phyloP scores from a whole-genome alignment of 768 basidiomycete species.

The Glaciozyma martinii region DNA sequence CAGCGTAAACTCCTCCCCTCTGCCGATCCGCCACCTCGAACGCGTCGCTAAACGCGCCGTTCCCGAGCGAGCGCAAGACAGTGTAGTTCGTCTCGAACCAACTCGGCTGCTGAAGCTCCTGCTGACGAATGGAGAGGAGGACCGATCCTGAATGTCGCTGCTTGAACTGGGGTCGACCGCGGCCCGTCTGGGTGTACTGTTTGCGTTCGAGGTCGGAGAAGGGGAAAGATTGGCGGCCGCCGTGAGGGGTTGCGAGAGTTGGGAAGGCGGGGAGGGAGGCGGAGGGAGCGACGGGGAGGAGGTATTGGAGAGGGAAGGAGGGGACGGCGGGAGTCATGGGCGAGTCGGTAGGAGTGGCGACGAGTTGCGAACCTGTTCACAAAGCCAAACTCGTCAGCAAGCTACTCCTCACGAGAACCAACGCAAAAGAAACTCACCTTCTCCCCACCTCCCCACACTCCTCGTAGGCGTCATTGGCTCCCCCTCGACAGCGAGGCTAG shows the following conservation, averaged over 20 bases:
- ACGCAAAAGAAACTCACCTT: slow-evolving; percentile 5
- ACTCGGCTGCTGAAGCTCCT: slow-evolving; percentile 20
- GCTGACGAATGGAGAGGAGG: slow-evolving; percentile 18
- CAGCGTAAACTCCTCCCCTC: slow-evolving; percentile 54
- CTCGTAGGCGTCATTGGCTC: slow-evolving; percentile 38
- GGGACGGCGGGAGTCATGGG: slow-evolving; percentile 22
- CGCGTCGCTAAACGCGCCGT: slow-evolving; percentile 88
- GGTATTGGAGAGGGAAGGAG: slow-evolving; percentile 8
- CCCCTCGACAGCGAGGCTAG: slow-evolving; percentile 15
- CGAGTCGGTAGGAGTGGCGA: slow-evolving; percentile 21
- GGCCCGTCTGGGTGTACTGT: not conserved
- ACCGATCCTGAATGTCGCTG: slow-evolving; percentile 27
- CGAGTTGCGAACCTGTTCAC: slow-evolving; percentile 15
- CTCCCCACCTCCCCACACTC: slow-evolving; percentile 10
- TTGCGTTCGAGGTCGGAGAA: slow-evolving; percentile 16
- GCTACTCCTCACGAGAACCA: not conserved
- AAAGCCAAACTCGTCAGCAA: not conserved
- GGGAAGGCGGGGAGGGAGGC: slow-evolving; percentile 8
- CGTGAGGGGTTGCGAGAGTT: slow-evolving; percentile 15
- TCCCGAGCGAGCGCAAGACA: slow-evolving; percentile 71
- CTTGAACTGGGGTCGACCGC: slow-evolving; percentile 26
- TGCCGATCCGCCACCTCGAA: slow-evolving; percentile 52
- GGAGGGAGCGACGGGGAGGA: slow-evolving; percentile 4
- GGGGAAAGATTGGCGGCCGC: slow-evolving; percentile 24
- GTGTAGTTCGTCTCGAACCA: slow-evolving; percentile 71